phyloP scores from a whole-genome alignment of 2,329 filamentous ascomycete species.

The Aotearoamyces nothofagi region DNA sequence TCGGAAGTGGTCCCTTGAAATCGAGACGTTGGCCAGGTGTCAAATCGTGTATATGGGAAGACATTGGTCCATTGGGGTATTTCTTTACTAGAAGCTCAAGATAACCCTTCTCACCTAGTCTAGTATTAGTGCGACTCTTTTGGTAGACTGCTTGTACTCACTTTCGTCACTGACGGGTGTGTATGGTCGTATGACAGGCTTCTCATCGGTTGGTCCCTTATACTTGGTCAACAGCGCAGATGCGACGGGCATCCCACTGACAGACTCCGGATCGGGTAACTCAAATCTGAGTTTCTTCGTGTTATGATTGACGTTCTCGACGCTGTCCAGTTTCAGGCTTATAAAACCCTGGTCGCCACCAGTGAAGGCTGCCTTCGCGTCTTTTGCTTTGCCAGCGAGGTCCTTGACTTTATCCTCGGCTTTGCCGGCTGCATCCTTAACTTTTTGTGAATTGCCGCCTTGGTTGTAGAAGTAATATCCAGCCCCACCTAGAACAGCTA shows the following conservation, averaged over 20 bases:
- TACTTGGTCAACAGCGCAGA: conserved; percentile 89
- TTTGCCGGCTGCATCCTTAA: conserved; percentile 37
- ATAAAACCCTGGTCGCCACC: conserved; percentile 87
- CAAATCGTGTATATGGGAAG: conserved; percentile 73
- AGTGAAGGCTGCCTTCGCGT: conserved; percentile 39
- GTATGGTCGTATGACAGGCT: conserved; percentile 82
- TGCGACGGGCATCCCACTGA: conserved; percentile 68
- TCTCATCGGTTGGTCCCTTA: conserved; percentile 68
- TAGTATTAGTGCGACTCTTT: conserved; percentile 7
- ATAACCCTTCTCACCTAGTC: conserved; percentile 55
- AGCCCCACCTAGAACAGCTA: conserved; percentile 39
- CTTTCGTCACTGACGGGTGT: conserved; percentile 82
- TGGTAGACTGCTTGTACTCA: conserved; percentile 22
- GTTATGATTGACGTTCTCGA: conserved; percentile 80
- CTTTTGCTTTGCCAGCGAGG: conserved; percentile 20
- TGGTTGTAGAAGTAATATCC: conserved; percentile 36
- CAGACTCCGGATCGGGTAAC: conserved; percentile 68
- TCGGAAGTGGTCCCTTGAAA: conserved; percentile 90
- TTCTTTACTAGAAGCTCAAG: conserved; percentile 85
- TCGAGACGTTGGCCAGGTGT: conserved; percentile 67
- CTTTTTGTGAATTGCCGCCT: conserved; percentile 33
- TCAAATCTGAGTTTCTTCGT: conserved; percentile 86
- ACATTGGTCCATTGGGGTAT: conserved; percentile 88
- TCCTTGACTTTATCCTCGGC: conserved; percentile 38
- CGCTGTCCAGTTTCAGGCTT: conserved; percentile 61